Evolutionary conservation across 2,329 filamentous ascomycete genomes (phyloP), one percentile per base, ranked within the genome.

Genomic region (Calcarisporium arbuscula): DNA sequence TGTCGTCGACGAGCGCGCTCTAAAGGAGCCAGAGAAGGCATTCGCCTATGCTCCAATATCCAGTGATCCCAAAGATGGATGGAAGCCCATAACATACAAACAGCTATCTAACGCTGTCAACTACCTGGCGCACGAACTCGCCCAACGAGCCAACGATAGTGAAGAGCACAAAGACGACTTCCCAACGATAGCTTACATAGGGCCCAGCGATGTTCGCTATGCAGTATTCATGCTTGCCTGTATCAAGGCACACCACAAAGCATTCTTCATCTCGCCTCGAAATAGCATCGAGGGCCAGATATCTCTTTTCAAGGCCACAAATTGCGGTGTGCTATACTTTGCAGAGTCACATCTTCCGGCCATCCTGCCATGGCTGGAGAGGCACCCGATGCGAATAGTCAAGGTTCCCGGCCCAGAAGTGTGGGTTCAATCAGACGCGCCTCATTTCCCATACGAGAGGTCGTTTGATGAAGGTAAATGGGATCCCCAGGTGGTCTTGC

Each of bases 131-230:
- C 22, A 25, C n/a, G n/a, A 10, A 3, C 10, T 25, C n/a, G 22
- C 22, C 4, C 10, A 25, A 14, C 10, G 14, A 25, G 22, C 22
- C 10, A n/a, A 10, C 10, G 22, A 9, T n/a, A 10, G 10, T 9
- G 22, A 25, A 9, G 22, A 25, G 14, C 10, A 14, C 10, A 25
- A 25, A 25, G 22, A 25, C 10, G 22, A 25, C 10, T 25, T 25
- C 22, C 22, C 22, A 25, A 25, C 22, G 22, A 14, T 25, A 14
- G 22, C 22, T 9, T 25, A 25, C 14, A 14, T 25, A 10, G 22
- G 22, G 22, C 22, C 23, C n/a, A 39, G 32, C 27, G 42, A 45
- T 25, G 23, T 43, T n/a, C 38, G 42, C 9, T 43, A 37, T 27
- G 21, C 28, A 11, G 32, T 45, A 21, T n/a, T 46, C 14, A n/a